These are phyloP conservation scores for Colletotrichum sublineola DNA, from an alignment of 2,329 filamentous ascomycete species.

Conservation along the genomic window DNA sequence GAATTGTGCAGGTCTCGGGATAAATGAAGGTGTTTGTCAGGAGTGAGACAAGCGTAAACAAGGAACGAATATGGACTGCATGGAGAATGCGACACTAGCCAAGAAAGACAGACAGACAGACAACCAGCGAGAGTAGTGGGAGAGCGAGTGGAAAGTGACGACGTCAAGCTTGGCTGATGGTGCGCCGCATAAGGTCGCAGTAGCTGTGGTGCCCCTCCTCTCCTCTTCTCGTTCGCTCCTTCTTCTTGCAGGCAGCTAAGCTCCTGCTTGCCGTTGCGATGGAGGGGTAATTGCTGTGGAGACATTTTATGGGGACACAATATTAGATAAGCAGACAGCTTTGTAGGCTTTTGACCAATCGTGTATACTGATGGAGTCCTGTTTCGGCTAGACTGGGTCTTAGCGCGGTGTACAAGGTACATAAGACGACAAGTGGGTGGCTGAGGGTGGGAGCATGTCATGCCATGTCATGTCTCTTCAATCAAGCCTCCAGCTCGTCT, in stretches of 20 bases:
- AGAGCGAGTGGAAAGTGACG: background rate
- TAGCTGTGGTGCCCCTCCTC: constrained; percentile 13
- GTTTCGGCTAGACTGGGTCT: background rate
- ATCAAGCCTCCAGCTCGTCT: constrained; percentile 7
- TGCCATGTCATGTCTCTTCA: background rate
- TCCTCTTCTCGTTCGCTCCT: constrained; percentile 12
- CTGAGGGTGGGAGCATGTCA: too few species aligned
- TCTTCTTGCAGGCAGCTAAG: constrained; percentile 6
- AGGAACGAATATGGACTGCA: background rate
- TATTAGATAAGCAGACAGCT: constrained; percentile 1
- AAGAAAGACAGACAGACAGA: background rate
- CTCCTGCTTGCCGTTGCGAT: constrained; percentile 9
- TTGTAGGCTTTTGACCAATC: background rate
- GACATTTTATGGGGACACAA: background rate
- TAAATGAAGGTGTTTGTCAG: background rate
- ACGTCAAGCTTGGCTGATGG: constrained; percentile 42
- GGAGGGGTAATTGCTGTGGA: constrained; percentile 22
- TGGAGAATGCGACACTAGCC: background rate
- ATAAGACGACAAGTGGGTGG: constrained; percentile 10
- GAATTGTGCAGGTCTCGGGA: background rate
- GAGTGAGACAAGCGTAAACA: constrained; percentile 1
- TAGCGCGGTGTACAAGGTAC: background rate
- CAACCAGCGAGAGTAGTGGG: background rate
- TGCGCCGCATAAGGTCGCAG: constrained; percentile 35
- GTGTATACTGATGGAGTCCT: rapidly evolving